A percentile compares a stretch with the other conserved stretches of the same genome.
phyloP scores from a whole-genome alignment of 1,284 basidiomycete genomes.

The Sporisorium exsertum region DNA sequence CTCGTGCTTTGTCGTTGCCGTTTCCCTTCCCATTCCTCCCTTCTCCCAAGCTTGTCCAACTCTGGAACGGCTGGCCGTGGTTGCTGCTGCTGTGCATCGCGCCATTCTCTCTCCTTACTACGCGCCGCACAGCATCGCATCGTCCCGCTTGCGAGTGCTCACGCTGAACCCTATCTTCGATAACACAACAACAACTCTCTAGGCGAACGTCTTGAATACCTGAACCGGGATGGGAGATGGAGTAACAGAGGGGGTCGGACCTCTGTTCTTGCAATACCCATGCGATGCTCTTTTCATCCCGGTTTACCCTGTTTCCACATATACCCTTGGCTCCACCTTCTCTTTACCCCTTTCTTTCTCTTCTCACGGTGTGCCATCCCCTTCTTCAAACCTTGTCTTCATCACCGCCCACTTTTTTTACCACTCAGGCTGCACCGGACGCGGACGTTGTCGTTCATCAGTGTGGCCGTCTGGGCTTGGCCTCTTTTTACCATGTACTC shows the following conservation, averaged over 20 bases:
- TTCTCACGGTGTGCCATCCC: constrained; percentile 21
- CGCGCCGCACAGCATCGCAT: constrained; percentile 11
- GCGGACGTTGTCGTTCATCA: background rate
- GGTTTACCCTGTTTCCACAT: constrained; percentile 22
- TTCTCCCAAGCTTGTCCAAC: constrained; percentile 6
- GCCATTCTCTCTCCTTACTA: background rate
- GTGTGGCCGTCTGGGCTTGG: constrained; percentile 1
- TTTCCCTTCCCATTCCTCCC: constrained; percentile 1
- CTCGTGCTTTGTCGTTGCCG: background rate
- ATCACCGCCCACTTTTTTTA: constrained; percentile 27
- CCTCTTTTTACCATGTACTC: background rate
- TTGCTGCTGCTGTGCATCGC: constrained; percentile 32
- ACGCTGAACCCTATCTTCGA: constrained; percentile 23
- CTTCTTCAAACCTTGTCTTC: constrained; percentile 18
- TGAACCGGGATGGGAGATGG: constrained; percentile 54
- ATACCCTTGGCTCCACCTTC: constrained; percentile 32
- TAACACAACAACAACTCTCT: constrained; percentile 8
- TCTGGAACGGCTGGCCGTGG: constrained; percentile 28
- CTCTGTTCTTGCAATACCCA: constrained; percentile 58
- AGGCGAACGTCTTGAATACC: constrained; percentile 54
- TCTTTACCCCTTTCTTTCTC: constrained; percentile 3
- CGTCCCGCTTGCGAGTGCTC: constrained; percentile 18
- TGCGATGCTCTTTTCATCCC: constrained; percentile 58
- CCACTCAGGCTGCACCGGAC: background rate
- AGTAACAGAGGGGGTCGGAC: constrained; percentile 58